phyloP scores from a whole-genome alignment of 768 basidiomycete genomes.

The Austroboletus eburneus region DNA sequence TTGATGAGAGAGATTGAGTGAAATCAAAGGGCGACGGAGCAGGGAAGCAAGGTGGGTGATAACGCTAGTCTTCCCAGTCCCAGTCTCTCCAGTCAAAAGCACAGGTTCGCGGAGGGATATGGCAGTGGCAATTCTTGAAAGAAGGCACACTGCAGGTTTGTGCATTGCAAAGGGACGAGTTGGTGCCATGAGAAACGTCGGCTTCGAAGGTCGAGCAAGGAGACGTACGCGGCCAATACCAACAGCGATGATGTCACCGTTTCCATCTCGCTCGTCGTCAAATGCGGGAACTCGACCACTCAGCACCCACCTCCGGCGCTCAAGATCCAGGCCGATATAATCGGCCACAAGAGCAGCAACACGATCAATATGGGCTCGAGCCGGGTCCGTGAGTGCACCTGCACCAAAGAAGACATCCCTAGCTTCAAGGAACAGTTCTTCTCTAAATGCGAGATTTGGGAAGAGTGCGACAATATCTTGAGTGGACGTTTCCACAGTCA shows the following conservation, averaged over 20 bases:
- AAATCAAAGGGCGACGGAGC: constrained; percentile 73
- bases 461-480: constrained; percentile 45
- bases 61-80: constrained; percentile 96
- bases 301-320: constrained; percentile 69
- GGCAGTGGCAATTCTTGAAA: constrained; percentile 76
- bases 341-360: constrained; percentile 55
- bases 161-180: constrained; percentile 83
- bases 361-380: constrained; percentile 44
- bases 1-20: constrained; percentile 93
- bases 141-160: constrained; percentile 71
- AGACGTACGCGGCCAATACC: constrained; percentile 63
- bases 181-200: constrained; percentile 28
- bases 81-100: constrained; percentile 94
- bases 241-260: constrained; percentile 55
- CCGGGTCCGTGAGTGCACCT: constrained; percentile 48
- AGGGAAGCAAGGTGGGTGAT: constrained; percentile 82
- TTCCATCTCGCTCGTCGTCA: constrained; percentile 61
- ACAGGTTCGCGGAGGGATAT: constrained; percentile 76
- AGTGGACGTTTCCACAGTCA: constrained; percentile 35
- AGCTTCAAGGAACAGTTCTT: constrained; percentile 86
- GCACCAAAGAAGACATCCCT: constrained; percentile 90
- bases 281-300: constrained; percentile 62
- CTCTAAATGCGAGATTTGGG: constrained; percentile 70
- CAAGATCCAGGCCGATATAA: constrained; percentile 62
- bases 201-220: constrained; percentile 39